Evolutionary conservation across 2,329 filamentous ascomycete genomes (phyloP), one percentile per base, ranked within the genome.

Genomic region (Gyromitra esculenta): DNA sequence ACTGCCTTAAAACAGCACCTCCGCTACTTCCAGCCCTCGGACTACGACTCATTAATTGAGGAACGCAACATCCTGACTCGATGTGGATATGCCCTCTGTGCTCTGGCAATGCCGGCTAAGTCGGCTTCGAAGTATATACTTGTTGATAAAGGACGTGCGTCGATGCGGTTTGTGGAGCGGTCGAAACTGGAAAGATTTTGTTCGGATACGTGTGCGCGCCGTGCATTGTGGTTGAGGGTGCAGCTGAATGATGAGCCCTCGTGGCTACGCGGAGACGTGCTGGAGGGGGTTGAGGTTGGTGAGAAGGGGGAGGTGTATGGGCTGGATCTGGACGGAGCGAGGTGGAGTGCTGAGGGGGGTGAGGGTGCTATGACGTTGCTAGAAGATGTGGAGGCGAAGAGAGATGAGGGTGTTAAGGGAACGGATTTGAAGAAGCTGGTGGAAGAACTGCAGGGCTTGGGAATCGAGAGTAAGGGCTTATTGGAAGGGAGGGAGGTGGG

Each of bases 121-220:
- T 50, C 65, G 5, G 48, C 65, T 70, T 87, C 89, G 71, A 89
- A 89, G 70, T 87, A 87, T 78, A 86, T 86, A 57, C 85, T 88
- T 79, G 85, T 86, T 78, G 70, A 78, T 48, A 73, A 69, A 25
- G 74, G 62, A 31, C 64, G 66, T 18, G 1, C 60, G 25, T 68
- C 67, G 4, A 77, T 72, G 73, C 72, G 74, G 8, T 91, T 97
- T 62, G 89, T 96, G 35, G 87, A 89, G 75, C 89, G 87, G 68
- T 89, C 89, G 79, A 89, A 93, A 81, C 84, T 94, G 15, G 92
- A 96, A 84, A 91, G 90, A 84, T 99, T 94, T 93, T 99, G 96
- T 83, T 92, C 91, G 0, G 87, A 91, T 70, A 87, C 87, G 50
- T 99, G 96, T 84, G 92, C 92, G 1, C 88, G 89, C 79, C 88